Conservation (phyloP, 768 basidiomycete genomes). For the Kwoniella botswanensis region DNA sequence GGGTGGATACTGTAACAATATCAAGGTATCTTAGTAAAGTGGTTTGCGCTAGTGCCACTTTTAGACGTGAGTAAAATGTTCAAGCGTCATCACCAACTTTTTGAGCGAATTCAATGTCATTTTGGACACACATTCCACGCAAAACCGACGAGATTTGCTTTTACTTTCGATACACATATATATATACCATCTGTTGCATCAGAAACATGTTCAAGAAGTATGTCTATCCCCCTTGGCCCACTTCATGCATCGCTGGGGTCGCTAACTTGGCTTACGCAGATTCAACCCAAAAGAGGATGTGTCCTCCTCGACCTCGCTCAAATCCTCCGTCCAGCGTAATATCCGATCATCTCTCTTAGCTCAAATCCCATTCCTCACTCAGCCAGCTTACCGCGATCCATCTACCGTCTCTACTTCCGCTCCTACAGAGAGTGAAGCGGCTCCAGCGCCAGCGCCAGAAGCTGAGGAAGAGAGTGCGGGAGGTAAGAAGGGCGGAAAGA, state of each 20-base stretch:
- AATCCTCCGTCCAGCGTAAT: slow-evolving; percentile 87
- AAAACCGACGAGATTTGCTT: neutral
- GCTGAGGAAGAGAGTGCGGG: slow-evolving; percentile 33
- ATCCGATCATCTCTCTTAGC: slow-evolving; percentile 79
- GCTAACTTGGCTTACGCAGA: slow-evolving; percentile 48
- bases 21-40: too few species aligned
- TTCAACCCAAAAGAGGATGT: slow-evolving; percentile 71
- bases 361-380: slow-evolving; percentile 66
- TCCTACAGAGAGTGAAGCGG: slow-evolving; percentile 3
- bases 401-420: slow-evolving; percentile 39
- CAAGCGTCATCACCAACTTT: slow-evolving; percentile 9
- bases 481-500: slow-evolving; percentile 18
- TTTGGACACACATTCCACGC: too few species aligned
- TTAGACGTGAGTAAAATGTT: neutral
- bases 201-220: slow-evolving; percentile 60
- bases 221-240: slow-evolving; percentile 1
- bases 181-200: neutral
- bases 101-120: neutral
- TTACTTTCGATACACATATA: neutral
- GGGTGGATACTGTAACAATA: too few species aligned
- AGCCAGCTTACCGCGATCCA: slow-evolving; percentile 63
- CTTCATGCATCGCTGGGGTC: slow-evolving; percentile 1
- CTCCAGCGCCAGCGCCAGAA: slow-evolving; percentile 28
- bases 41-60: neutral
- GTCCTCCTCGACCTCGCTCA: slow-evolving; percentile 85